Conservation (phyloP, 106 monocot genomes). For the Platanthera zijinensis region DNA sequence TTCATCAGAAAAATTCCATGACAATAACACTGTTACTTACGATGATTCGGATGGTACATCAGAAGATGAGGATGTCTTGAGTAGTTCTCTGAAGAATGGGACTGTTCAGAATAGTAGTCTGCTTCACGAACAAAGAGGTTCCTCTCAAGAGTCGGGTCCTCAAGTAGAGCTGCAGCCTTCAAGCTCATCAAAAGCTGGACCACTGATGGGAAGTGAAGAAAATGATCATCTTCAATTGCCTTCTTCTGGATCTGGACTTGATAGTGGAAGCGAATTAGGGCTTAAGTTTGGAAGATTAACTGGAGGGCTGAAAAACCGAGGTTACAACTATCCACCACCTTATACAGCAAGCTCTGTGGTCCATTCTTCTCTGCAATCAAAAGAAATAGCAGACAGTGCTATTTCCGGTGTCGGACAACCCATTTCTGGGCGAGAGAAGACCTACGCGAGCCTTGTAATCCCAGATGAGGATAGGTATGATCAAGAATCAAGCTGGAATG, state of each 20-base stretch:
- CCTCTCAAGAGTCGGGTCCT: slow-evolving; percentile 5
- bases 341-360: slow-evolving; percentile 20
- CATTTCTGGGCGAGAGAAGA: slow-evolving; percentile 4
- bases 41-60: slow-evolving; percentile 45
- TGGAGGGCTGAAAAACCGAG: slow-evolving; percentile 51
- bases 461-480: not conserved
- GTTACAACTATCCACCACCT: slow-evolving; percentile 23
- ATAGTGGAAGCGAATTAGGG: slow-evolving; percentile 6
- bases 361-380: slow-evolving; percentile 14
- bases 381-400: slow-evolving; percentile 3
- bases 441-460: slow-evolving; percentile 2
- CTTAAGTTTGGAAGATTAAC: slow-evolving; percentile 48
- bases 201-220: not conserved
- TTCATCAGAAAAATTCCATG: slow-evolving; percentile 19
- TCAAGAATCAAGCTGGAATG: slow-evolving; percentile 7
- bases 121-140: slow-evolving; percentile 3
- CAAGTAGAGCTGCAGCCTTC: slow-evolving; percentile 1
- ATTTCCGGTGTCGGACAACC: slow-evolving; percentile 9
- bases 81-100: slow-evolving; percentile 1
- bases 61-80: slow-evolving; percentile 26
- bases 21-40: slow-evolving; percentile 25
- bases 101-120: slow-evolving; percentile 7
- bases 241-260: slow-evolving; percentile 4
- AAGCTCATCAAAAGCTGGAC: slow-evolving; percentile 1
- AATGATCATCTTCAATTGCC: not conserved